phyloP scores from a whole-genome alignment of 169 alveolate species.

The Plasmodium falciparum region DNA sequence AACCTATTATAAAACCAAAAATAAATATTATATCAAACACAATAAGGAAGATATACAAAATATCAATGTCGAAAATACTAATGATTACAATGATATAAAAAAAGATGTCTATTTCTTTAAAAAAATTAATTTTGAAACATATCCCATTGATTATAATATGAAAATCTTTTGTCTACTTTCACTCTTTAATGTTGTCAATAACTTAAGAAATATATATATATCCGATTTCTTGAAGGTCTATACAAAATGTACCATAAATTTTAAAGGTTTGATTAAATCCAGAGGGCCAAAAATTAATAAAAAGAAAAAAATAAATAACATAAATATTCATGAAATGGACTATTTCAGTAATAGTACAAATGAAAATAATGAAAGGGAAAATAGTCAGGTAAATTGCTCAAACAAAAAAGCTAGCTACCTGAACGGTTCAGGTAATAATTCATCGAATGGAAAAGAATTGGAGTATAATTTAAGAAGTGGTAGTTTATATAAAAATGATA shows the following conservation, averaged over 20 bases:
- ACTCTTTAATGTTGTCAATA: conserved; percentile 57
- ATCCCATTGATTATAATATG: conserved; percentile 65
- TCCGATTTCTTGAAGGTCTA: conserved; percentile 23
- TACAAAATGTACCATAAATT: conserved; percentile 26
- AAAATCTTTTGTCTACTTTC: conserved; percentile 46
- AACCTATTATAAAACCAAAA: conserved; percentile 26
- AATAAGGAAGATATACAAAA: not conserved
- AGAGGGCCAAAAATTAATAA: conserved; percentile 1
- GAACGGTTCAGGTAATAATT: not conserved
- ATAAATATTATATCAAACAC: not conserved
- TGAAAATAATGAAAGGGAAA: not conserved
- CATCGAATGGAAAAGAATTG: not conserved
- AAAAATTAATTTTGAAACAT: conserved; percentile 20
- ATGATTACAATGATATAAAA: not conserved
- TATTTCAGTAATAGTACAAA: not conserved
- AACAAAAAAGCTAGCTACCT: too few relatives aligned
- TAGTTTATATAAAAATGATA: not conserved
- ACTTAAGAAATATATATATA: conserved; percentile 29
- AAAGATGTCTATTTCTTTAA: conserved; percentile 17
- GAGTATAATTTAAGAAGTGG: not conserved
- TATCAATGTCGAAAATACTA: not conserved
- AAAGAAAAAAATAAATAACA: not conserved
- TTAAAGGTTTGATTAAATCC: conserved; percentile 25
- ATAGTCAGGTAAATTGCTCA: too few relatives aligned
- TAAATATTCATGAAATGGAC: not conserved